Conservation (phyloP, 306 rosid species). For the Pachyrhizus erosus region DNA sequence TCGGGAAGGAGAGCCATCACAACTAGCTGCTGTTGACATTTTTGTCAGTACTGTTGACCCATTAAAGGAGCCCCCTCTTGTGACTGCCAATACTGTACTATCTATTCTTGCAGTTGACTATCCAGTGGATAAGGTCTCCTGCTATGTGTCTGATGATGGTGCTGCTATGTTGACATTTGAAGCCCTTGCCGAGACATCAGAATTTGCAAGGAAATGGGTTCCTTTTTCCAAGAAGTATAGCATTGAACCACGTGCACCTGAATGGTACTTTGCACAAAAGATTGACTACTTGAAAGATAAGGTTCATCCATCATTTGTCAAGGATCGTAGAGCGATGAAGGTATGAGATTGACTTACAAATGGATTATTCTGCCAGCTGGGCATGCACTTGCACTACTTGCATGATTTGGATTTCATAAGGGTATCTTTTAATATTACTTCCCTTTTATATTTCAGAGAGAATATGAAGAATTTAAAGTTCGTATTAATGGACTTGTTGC, state of each 20-base stretch:
- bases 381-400: neutral
- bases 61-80: constrained; percentile 96
- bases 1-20: constrained; percentile 92
- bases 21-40: constrained; percentile 91
- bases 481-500: constrained; percentile 87
- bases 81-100: constrained; percentile 93
- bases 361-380: neutral
- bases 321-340: constrained; percentile 99
- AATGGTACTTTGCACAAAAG: constrained; percentile 95
- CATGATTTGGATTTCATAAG: neutral
- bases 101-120: constrained; percentile 97
- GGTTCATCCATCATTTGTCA: constrained; percentile 91
- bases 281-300: constrained; percentile 96
- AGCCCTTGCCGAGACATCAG: constrained; percentile 92
- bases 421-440: constrained; percentile 30
- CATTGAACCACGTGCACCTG: constrained; percentile 98
- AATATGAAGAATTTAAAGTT: constrained; percentile 93
- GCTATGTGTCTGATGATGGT: constrained; percentile 98
- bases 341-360: constrained; percentile 47
- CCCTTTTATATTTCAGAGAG: constrained; percentile 64
- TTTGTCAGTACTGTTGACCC: constrained; percentile 99
- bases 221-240: constrained; percentile 83
- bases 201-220: constrained; percentile 94
- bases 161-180: constrained; percentile 99
- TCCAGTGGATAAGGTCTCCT: constrained; percentile 96